phyloP scores from a whole-genome alignment of 2,329 filamentous ascomycete genomes.

The Pleomassaria siparia region DNA sequence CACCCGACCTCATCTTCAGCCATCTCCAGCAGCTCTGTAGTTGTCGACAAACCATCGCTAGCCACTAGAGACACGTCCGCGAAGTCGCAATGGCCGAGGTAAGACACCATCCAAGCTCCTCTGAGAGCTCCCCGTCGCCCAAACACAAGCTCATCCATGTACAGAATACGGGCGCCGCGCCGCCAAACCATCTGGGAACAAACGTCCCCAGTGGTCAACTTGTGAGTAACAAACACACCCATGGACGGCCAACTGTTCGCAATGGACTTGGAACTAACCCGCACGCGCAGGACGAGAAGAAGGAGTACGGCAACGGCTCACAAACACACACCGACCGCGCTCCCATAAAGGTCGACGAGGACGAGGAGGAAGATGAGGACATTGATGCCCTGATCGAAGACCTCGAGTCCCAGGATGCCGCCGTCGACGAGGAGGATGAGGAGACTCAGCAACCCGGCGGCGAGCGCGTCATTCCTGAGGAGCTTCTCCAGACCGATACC shows the following conservation, averaged over 20 bases:
- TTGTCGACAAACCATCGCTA: slow-evolving; percentile 7
- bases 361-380: slow-evolving; percentile 78
- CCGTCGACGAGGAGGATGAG: slow-evolving; percentile 65
- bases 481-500: slow-evolving; percentile 76
- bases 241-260: neutral
- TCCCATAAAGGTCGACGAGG: slow-evolving; percentile 46
- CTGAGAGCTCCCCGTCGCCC: neutral
- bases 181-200: slow-evolving; percentile 29
- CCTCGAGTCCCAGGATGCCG: slow-evolving; percentile 78
- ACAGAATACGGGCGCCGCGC: slow-evolving; percentile 14
- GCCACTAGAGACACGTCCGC: neutral
- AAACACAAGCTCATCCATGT: slow-evolving; percentile 10
- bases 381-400: slow-evolving; percentile 87
- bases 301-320: slow-evolving; percentile 18
- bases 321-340: slow-evolving; percentile 21
- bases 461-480: slow-evolving; percentile 68
- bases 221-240: slow-evolving; percentile 12
- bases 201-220: slow-evolving; percentile 25
- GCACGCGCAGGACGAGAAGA: slow-evolving; percentile 31
- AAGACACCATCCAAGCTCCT: slow-evolving; percentile 4
- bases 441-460: slow-evolving; percentile 55
- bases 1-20: neutral
- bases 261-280: slow-evolving; percentile 4
- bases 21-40: slow-evolving; percentile 6
- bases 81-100: slow-evolving; percentile 16